Conservation (phyloP, 306 rosid genomes). For the Rubus idaeus region DNA sequence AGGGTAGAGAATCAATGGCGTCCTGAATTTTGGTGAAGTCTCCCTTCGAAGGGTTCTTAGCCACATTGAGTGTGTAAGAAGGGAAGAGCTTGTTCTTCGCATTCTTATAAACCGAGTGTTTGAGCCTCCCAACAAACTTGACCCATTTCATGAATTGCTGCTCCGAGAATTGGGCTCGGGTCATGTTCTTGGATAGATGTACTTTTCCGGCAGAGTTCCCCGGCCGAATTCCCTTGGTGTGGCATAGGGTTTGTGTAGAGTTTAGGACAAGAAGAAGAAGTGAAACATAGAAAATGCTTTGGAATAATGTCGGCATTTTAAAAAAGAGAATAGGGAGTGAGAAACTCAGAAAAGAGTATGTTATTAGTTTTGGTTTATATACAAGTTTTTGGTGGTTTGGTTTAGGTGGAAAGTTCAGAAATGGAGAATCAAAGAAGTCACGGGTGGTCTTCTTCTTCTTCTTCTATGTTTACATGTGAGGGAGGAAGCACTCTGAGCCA, state of each 20-base stretch:
- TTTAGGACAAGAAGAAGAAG: conserved; percentile 47
- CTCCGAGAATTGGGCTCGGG: conserved; percentile 54
- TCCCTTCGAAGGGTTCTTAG: conserved; percentile 50
- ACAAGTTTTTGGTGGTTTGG: conserved; percentile 16
- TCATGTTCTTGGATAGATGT: conserved; percentile 33
- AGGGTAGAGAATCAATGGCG: conserved; percentile 87
- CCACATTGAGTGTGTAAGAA: conserved; percentile 73
- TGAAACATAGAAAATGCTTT: conserved; percentile 21
- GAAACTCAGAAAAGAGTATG: conserved; percentile 6
- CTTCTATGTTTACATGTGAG: conserved; percentile 21
- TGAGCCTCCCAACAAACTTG: conserved; percentile 69
- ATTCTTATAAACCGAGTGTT: conserved; percentile 63
- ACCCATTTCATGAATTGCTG: conserved; percentile 90
- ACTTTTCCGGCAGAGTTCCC: conserved; percentile 32
- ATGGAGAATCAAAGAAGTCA: conserved; percentile 62
- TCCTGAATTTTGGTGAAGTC: conserved; percentile 77
- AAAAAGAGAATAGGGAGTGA: conserved; percentile 32
- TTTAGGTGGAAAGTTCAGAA: conserved; percentile 52
- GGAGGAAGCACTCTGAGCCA: conserved; percentile 36
- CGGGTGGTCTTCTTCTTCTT: conserved; percentile 48
- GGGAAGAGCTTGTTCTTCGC: conserved; percentile 84
- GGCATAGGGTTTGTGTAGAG: conserved; percentile 42
- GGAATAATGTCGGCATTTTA: conserved; percentile 47
- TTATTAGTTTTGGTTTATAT: conserved; percentile 18
- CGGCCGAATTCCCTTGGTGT: conserved; percentile 54